phyloP scores from a whole-genome alignment of 306 rosid species.

The Argentina anserina region DNA sequence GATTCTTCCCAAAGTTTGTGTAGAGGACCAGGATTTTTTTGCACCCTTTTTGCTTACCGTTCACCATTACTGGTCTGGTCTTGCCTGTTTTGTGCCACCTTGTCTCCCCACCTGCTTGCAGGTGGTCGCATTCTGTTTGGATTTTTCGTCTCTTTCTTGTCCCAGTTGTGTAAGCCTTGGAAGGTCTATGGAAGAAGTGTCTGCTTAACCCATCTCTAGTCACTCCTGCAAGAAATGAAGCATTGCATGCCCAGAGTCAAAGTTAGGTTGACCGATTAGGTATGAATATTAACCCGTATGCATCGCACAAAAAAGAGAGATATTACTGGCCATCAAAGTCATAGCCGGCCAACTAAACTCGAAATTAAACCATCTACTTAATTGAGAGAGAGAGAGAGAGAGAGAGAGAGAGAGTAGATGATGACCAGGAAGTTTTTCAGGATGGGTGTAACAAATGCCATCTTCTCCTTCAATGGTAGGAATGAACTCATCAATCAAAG shows the following conservation, averaged over 20 bases:
- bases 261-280: constrained; percentile 59
- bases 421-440: constrained; percentile 94
- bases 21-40: constrained; percentile 90
- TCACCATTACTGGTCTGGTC: constrained; percentile 82
- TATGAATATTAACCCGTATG: constrained; percentile 29
- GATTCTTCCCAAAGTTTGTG: constrained; percentile 88
- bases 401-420: neutral
- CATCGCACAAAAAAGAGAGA: neutral
- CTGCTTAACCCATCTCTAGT: constrained; percentile 88
- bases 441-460: constrained; percentile 99
- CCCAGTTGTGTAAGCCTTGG: constrained; percentile 99
- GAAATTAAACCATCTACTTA: neutral
- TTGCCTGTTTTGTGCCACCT: constrained; percentile 99
- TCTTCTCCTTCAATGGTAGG: constrained; percentile 98
- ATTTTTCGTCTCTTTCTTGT: constrained; percentile 90
- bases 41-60: constrained; percentile 88
- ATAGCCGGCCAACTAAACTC: constrained; percentile 22
- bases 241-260: constrained; percentile 28
- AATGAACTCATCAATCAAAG: constrained; percentile 94
- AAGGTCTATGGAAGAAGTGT: constrained; percentile 95
- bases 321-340: constrained; percentile 14
- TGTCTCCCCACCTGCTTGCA: constrained; percentile 75
- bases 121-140: constrained; percentile 67
- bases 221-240: constrained; percentile 49
- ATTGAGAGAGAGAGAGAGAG: constrained; percentile 11